These are phyloP conservation scores for Tolypocladium pustulatum DNA, from an alignment of 2,329 filamentous ascomycete species.

Conservation along the genomic window DNA sequence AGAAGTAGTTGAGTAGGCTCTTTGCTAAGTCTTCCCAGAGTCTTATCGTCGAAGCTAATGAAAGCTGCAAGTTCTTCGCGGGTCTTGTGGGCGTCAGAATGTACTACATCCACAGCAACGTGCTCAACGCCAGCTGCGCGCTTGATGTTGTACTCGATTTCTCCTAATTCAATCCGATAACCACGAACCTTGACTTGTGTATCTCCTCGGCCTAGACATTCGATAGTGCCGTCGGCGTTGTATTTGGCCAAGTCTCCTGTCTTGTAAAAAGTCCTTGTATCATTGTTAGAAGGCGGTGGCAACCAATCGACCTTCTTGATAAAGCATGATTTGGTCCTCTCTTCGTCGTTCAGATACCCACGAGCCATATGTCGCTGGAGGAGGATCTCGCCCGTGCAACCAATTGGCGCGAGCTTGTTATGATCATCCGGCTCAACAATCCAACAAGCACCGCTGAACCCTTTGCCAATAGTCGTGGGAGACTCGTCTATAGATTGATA, in stretches of 20 bases:
- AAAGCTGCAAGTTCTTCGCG: not conserved
- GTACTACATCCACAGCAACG: conserved; percentile 3
- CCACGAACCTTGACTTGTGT: conserved; percentile 49
- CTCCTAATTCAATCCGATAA: conserved; percentile 37
- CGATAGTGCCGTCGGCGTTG: conserved; percentile 25
- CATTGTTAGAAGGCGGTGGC: not conserved
- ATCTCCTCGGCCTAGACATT: conserved; percentile 41
- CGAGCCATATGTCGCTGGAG: conserved; percentile 14
- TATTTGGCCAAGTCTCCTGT: conserved; percentile 38
- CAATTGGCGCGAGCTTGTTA: conserved; percentile 8
- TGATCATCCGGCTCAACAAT: conserved; percentile 9
- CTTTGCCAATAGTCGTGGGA: not conserved
- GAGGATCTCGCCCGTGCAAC: conserved; percentile 14
- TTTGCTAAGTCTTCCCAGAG: not conserved
- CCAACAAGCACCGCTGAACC: conserved; percentile 7
- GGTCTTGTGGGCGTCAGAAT: not conserved
- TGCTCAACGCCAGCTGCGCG: not conserved
- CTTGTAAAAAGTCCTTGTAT: conserved; percentile 22
- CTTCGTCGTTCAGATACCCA: conserved; percentile 12
- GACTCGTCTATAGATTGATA: not conserved
- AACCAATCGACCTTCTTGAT: conserved; percentile 34
- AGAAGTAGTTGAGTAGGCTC: not conserved
- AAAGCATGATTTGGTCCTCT: conserved; percentile 9
- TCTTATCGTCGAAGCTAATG: not conserved
- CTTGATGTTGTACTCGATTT: conserved; percentile 10